These are phyloP conservation scores for Aspergillus pseudonomiae DNA, from an alignment of 2,329 filamentous ascomycete species.

Conservation along the genomic window DNA sequence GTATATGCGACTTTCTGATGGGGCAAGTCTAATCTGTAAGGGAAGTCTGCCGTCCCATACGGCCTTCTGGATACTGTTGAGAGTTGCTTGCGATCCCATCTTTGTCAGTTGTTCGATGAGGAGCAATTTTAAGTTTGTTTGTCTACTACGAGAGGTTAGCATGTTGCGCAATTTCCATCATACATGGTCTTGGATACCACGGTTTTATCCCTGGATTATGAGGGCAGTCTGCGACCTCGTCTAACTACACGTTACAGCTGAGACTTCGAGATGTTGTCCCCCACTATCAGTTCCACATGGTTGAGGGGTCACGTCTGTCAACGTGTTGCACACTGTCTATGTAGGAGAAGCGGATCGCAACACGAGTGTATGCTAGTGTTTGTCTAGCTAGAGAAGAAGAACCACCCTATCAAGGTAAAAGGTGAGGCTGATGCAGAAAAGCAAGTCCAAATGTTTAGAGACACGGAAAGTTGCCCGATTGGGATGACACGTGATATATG, in stretches of 20 bases:
- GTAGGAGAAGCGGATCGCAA: neutral
- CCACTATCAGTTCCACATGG: constrained; percentile 6
- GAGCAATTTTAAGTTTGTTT: neutral
- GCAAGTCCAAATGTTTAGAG: neutral
- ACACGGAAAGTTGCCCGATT: constrained; percentile 5
- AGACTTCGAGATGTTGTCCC: neutral
- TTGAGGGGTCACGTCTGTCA: neutral
- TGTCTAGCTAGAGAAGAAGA: neutral
- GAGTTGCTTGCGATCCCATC: constrained; percentile 32
- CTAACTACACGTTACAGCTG: constrained; percentile 4
- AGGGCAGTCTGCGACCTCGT: neutral
- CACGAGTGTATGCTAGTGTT: neutral
- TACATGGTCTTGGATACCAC: neutral
- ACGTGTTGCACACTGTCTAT: neutral
- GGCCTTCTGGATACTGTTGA: constrained; percentile 44
- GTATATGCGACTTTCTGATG: constrained; percentile 63
- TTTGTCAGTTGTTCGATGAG: constrained; percentile 1
- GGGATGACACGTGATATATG: constrained; percentile 7
- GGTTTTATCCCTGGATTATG: neutral
- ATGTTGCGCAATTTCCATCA: neutral
- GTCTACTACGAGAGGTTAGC: neutral
- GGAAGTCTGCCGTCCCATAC: constrained; percentile 64
- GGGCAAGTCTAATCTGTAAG: constrained; percentile 61
- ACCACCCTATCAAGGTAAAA: neutral
- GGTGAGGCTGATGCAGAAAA: neutral